Evolutionary conservation across 2,329 filamentous ascomycete genomes (phyloP), one percentile per base, ranked within the genome.

Genomic region (Penicillium corylophilum): DNA sequence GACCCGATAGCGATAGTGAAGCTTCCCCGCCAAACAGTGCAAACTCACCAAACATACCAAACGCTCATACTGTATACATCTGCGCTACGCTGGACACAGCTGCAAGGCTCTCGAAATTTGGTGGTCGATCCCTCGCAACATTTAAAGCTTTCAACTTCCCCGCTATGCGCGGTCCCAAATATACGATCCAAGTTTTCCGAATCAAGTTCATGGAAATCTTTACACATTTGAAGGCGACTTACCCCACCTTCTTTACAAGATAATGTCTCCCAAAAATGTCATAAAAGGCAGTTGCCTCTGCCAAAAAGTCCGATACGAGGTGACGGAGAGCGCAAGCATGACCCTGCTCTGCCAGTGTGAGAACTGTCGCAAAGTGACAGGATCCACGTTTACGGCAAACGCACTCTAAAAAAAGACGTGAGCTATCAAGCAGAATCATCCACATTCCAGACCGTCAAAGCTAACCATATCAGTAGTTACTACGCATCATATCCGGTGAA

Each of bases 21-120:
- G 46, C 64, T 64, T 56, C 62, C 55, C 33, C 13, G 16, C 36
- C 64, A 68, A 66, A 67, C 51, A 13, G 15, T 41, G 41, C 63
- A 64, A 67, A 66, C 54, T 2, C 13, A 23, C 0, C 44, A 36
- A 46, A 39, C 28, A 39, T 8, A 7, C 33, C 31, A 39, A 46
- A 46, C 20, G 31, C 18, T 23, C 20, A 46, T 15, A 40, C 22
- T n/a, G 33, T 36, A 36, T 36, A 36, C 8, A 36, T 13, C 4
- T 20, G 9, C 10, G 12, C 29, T 12, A 20, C 20, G 31, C n/a
- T 38, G 35, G 35, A 20, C 18, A 38, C 20, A 20, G 16, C 10
- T 38, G 9, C 16, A 38, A 38, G 35, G 7, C 16, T 36, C 33
- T 36, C 33, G 16, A 20, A 36, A n/a, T 35, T 16, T 35, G 3